Evolutionary conservation across 352 stramenopile genomes (phyloP).

Genomic region (Phytophthora fragariae): DNA sequence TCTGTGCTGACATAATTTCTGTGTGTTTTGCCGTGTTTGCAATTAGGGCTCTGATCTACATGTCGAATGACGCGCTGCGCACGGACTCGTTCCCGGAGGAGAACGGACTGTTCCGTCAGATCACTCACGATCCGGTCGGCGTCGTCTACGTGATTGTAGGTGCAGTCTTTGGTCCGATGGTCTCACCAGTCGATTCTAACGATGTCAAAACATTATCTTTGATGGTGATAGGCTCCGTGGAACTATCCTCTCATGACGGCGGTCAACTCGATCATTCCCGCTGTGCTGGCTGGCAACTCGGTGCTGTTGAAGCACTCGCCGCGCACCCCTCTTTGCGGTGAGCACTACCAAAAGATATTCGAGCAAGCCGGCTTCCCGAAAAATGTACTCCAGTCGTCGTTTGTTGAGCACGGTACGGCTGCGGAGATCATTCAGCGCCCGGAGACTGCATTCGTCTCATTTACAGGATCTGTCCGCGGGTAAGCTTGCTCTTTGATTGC

Average conservation of each 20-base stretch:
- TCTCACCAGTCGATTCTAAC: constrained; percentile 23
- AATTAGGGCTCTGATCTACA: constrained; percentile 67
- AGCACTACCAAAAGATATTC: constrained; percentile 82
- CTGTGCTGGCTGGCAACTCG: constrained; percentile 83
- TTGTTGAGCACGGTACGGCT: constrained; percentile 72
- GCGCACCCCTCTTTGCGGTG: constrained; percentile 77
- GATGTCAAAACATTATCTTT: not conserved
- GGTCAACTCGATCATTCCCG: constrained; percentile 87
- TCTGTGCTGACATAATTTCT: constrained; percentile 10
- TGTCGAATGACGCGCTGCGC: constrained; percentile 71
- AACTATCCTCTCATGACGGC: constrained; percentile 91
- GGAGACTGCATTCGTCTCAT: constrained; percentile 82
- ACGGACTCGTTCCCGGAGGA: constrained; percentile 69
- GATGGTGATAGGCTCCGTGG: constrained; percentile 62
- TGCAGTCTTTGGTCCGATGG: not conserved
- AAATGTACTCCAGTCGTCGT: constrained; percentile 70
- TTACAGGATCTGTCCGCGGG: constrained; percentile 84
- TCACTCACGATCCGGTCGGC: constrained; percentile 84
- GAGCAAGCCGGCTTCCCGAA: constrained; percentile 68
- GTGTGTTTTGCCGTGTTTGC: not conserved
- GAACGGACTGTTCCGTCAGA: constrained; percentile 78
- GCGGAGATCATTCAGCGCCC: constrained; percentile 73
- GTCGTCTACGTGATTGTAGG: constrained; percentile 86
- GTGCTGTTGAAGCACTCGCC: constrained; percentile 86
- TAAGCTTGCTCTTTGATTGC: constrained; percentile 26